These are phyloP conservation scores for Backusella macrospora DNA, from an alignment of 192 early-diverging fungal species.

Conservation along the genomic window DNA sequence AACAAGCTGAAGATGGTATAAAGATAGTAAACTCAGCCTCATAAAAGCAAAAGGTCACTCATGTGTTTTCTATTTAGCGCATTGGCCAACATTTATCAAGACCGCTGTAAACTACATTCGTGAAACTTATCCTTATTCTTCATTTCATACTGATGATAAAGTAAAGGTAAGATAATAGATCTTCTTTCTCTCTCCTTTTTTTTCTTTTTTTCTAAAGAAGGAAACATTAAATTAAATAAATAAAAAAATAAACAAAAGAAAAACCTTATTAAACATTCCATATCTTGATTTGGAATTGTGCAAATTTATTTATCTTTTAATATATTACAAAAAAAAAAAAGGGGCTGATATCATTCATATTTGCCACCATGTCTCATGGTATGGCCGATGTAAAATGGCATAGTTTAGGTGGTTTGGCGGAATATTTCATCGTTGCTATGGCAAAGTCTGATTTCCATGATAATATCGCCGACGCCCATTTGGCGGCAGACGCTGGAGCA, in stretches of 20 bases:
- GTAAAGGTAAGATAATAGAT: conserved; percentile 36
- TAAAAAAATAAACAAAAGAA: neutral
- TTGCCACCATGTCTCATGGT: conserved; percentile 69
- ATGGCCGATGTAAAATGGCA: conserved; percentile 75
- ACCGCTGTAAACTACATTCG: conserved; percentile 57
- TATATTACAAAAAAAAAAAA: conserved; percentile 23
- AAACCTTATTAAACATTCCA: neutral
- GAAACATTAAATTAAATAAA: neutral
- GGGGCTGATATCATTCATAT: conserved; percentile 64
- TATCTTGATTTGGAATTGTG: neutral
- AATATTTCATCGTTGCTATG: conserved; percentile 63
- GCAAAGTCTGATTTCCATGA: conserved; percentile 54
- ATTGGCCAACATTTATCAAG: conserved; percentile 73
- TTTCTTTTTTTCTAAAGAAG: no score
- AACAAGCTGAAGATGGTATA: conserved; percentile 51
- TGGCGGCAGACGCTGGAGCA: conserved; percentile 63
- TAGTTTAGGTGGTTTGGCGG: conserved; percentile 50
- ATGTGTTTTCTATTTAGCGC: conserved; percentile 46
- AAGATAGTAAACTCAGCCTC: neutral
- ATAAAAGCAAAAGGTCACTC: neutral
- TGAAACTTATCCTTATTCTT: conserved; percentile 57
- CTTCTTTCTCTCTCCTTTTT: neutral
- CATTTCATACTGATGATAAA: conserved; percentile 38
- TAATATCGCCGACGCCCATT: conserved; percentile 52
- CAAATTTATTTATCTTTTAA: neutral